Percentiles rank a stretch among this genome's conserved stretches.
Conservation (phyloP, 352 stramenopile genomes). For the Globisporangium spiculum region DNA sequence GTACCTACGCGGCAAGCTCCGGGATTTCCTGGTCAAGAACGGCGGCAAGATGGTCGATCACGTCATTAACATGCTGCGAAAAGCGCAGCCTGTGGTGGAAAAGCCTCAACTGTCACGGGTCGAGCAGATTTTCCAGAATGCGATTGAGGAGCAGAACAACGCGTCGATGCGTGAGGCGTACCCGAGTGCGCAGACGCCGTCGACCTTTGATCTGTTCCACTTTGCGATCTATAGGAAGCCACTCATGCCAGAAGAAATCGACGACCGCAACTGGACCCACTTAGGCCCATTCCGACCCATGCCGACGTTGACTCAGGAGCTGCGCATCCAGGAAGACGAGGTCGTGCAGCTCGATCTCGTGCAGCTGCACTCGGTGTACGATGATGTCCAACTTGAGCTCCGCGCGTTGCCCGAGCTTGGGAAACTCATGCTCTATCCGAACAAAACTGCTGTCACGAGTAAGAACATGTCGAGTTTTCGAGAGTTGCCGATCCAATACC, state of each 20-base stretch:
- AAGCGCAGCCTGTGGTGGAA: conserved; percentile 11
- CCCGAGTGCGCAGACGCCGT: conserved; percentile 33
- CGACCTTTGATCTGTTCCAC: conserved; percentile 70
- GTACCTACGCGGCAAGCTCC: conserved; percentile 47
- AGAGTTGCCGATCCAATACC: conserved; percentile 38
- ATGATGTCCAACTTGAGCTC: conserved; percentile 57
- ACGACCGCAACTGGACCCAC: conserved; percentile 22
- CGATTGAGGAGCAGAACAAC: conserved; percentile 15
- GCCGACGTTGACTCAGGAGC: conserved; percentile 23
- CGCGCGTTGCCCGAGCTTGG: conserved; percentile 43
- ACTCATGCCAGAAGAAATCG: conserved; percentile 7
- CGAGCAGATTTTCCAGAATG: conserved; percentile 9
- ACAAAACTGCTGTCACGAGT: conserved; percentile 35
- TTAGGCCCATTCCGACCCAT: conserved; percentile 48
- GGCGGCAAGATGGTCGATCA: conserved; percentile 58
- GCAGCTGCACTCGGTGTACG: conserved; percentile 57
- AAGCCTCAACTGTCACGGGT: conserved; percentile 14
- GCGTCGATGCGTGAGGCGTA: conserved; percentile 24
- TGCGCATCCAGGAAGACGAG: conserved; percentile 47
- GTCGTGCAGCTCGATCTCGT: conserved; percentile 43
- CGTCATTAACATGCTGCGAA: conserved; percentile 42
- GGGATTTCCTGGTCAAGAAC: conserved; percentile 51
- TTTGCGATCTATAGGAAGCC: conserved; percentile 56
- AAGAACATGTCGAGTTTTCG: conserved; percentile 41
- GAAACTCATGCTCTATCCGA: conserved; percentile 47